Base-by-base conservation (phyloP, 2,329 filamentous ascomycete species). In the Diaporthe nobilis region DNA sequence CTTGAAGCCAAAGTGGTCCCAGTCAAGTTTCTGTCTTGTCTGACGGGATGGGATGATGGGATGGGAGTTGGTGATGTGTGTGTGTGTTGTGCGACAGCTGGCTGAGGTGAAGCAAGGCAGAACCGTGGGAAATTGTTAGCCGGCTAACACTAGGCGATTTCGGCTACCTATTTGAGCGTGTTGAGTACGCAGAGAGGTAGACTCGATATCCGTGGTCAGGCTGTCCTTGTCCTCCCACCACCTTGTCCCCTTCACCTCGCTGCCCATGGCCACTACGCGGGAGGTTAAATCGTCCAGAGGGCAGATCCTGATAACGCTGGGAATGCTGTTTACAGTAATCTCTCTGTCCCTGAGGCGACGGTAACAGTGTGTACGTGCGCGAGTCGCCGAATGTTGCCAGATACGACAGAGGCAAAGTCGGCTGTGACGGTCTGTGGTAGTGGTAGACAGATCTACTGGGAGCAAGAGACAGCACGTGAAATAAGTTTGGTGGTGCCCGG, bases 401-500 rank as follows among this genome's bases (percentile, higher is more conserved):
- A 57, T 60, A 20, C 25, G 53, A 60, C 70, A 12, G 37, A 25
- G 17, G n/a, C 13, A 34, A 34, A 63, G 44, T 55, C 57, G 47
- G 57, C 60, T 47, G 60, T 7, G 15, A 31, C 13, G 44, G 34
- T 42, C 22, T 57, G 28, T 25, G 57, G 34, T 61, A 37, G 20
- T 61, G 57, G 31, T 37, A n/a, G 55, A n/a, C 25, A 13, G 49
- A 51, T 57, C 25, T 28, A 31, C 20, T 42, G 10, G 34, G n/a
- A 42, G 37, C 13, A 42, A 34, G 3, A 61, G 39, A 10, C 13
- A 6, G 34, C 44, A 51, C 28, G 63, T 51, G 31, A 70, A 70
- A 42, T 70, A 70, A 10, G 65, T 70, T 70, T 70, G 65, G 34
- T 70, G 65, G 65, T 34, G 65, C 65, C 25, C 65, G 65, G 65